A percentile compares a stretch with the other conserved stretches of the same genome.
Conservation (phyloP, 1,284 basidiomycete species). For the Leccinum holopus region DNA sequence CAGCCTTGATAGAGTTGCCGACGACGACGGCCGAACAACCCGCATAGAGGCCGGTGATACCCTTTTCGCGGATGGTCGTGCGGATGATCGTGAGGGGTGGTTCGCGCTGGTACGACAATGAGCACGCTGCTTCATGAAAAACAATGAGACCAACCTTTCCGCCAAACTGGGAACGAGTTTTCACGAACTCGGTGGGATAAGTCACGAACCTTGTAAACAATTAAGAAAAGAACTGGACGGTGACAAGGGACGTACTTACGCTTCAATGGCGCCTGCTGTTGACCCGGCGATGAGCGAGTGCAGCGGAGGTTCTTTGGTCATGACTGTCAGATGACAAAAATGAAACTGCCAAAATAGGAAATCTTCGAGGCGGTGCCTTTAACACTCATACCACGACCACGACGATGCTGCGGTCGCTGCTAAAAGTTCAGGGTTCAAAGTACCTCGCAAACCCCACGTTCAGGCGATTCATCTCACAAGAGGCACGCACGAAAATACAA, state of each 20-base stretch:
- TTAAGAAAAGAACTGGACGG: background rate
- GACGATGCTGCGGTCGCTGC: background rate
- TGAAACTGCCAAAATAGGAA: background rate
- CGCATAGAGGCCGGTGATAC: slow-evolving; percentile 78
- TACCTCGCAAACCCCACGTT: slow-evolving; percentile 10
- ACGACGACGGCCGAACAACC: slow-evolving; percentile 85
- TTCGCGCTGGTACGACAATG: slow-evolving; percentile 34
- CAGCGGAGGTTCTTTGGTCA: slow-evolving; percentile 24
- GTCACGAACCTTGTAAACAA: slow-evolving; percentile 62
- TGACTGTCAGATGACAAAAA: background rate
- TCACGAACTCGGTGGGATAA: slow-evolving; percentile 94
- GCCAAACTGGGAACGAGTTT: slow-evolving; percentile 80
- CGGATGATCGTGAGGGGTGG: slow-evolving; percentile 67
- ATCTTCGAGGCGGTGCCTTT: background rate
- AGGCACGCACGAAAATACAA: slow-evolving; percentile 40
- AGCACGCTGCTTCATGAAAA: background rate
- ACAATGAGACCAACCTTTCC: slow-evolving; percentile 54
- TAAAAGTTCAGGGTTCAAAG: background rate
- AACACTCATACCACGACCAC: background rate
- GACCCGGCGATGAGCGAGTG: slow-evolving; percentile 87
- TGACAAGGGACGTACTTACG: slow-evolving; percentile 47
- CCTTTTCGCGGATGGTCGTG: slow-evolving; percentile 70
- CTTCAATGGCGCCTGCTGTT: slow-evolving; percentile 93
- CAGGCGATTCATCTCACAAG: slow-evolving; percentile 46
- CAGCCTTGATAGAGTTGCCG: slow-evolving; percentile 91